Percentiles rank a stretch among this genome's conserved stretches.
phyloP scores from a whole-genome alignment of 495 filamentous ascomycete species.

The Daldinia grandis region DNA sequence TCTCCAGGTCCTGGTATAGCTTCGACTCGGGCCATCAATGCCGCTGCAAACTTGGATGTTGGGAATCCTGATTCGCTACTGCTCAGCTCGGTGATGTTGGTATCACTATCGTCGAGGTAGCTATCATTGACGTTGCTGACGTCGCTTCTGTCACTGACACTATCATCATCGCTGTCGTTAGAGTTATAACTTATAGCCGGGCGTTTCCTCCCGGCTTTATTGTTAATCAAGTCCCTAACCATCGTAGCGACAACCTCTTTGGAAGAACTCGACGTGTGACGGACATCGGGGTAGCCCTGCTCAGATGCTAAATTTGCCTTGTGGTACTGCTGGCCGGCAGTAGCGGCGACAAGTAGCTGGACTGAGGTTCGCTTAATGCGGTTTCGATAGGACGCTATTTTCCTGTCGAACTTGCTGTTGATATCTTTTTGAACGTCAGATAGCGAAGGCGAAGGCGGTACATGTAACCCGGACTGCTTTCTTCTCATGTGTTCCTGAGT shows the following conservation, averaged over 20 bases:
- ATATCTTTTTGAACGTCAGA: constrained; percentile 5
- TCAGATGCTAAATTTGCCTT: constrained; percentile 20
- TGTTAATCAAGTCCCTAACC: constrained; percentile 28
- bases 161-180: not conserved
- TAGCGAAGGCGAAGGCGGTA: constrained; percentile 6
- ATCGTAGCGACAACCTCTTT: constrained; percentile 29
- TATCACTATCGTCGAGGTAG: not conserved
- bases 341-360: constrained; percentile 38
- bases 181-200: no score
- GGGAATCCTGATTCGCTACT: not conserved
- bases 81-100: not conserved
- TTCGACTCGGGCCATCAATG: constrained; percentile 5
- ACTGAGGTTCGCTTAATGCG: constrained; percentile 27
- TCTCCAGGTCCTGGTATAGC: not conserved
- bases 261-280: constrained; percentile 16
- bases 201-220: not conserved
- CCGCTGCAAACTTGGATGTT: not conserved
- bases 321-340: constrained; percentile 29
- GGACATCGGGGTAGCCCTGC: constrained; percentile 5
- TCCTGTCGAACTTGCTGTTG: not conserved
- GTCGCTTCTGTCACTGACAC: not conserved
- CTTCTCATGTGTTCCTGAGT: not conserved
- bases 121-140: not conserved
- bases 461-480: not conserved
- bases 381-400: constrained; percentile 10